Conservation (phyloP, 2,329 filamentous ascomycete genomes). For the Apiospora sp. region DNA sequence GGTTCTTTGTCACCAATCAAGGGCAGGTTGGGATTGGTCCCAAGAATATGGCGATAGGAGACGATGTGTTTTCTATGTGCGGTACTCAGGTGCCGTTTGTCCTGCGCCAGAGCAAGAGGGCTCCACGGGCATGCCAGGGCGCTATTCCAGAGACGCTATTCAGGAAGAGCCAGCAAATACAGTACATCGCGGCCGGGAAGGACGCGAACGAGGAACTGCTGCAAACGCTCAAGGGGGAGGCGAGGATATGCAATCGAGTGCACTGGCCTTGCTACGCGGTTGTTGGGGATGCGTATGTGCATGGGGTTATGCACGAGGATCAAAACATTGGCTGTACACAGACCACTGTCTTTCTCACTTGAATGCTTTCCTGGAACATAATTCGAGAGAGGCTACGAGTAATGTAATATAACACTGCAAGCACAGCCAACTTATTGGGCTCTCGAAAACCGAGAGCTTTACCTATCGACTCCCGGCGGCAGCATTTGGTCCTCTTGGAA, state of each 20-base stretch:
- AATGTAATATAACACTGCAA: too few species aligned
- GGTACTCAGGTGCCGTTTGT: slow-evolving; percentile 34
- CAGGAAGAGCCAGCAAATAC: slow-evolving; percentile 23
- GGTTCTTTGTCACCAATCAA: slow-evolving; percentile 31
- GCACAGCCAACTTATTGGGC: too few species aligned
- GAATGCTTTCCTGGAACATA: too few species aligned
- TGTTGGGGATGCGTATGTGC: slow-evolving; percentile 33
- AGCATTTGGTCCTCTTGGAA: too few species aligned
- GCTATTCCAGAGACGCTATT: slow-evolving; percentile 29
- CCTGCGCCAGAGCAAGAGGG: slow-evolving; percentile 25
- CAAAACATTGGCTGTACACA: neutral
- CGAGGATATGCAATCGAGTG: neutral
- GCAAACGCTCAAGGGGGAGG: slow-evolving; percentile 23
- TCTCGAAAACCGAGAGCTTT: too few species aligned
- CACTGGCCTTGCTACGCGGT: slow-evolving; percentile 27
- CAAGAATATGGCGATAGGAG: slow-evolving; percentile 26
- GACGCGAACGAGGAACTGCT: slow-evolving; percentile 23
- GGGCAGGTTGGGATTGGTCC: slow-evolving; percentile 33
- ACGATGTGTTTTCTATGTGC: slow-evolving; percentile 29
- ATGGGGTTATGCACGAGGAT: slow-evolving; percentile 30
- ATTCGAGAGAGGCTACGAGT: too few species aligned
- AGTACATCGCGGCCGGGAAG: slow-evolving; percentile 27
- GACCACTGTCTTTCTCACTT: neutral
- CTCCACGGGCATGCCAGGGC: slow-evolving; percentile 23
- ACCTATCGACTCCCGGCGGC: too few species aligned